These are phyloP conservation scores for Exophiala lecanii-corni DNA, from an alignment of 2,329 filamentous ascomycete species.

Conservation along the genomic window DNA sequence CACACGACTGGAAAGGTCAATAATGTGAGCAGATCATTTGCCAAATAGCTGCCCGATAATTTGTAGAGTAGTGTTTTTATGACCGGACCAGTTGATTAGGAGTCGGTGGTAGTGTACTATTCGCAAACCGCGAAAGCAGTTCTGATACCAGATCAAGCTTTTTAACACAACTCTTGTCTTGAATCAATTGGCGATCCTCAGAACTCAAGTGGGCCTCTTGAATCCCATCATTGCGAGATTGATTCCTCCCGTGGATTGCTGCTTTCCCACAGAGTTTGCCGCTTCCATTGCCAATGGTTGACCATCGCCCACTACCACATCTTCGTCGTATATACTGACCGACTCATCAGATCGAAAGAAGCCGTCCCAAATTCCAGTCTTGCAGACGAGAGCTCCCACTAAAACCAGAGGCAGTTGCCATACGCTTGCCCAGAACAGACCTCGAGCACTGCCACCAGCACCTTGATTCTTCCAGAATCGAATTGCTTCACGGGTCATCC, in stretches of 20 bases:
- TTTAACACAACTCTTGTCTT: too few species aligned
- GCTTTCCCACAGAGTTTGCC: slow-evolving; percentile 1
- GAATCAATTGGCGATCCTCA: not conserved
- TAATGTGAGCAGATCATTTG: too few species aligned
- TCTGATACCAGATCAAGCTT: too few species aligned
- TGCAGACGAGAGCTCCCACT: slow-evolving; percentile 84
- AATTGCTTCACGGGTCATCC: slow-evolving; percentile 76
- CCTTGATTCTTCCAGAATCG: slow-evolving; percentile 77
- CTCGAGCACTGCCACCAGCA: slow-evolving; percentile 71
- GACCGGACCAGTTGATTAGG: too few species aligned
- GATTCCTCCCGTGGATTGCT: slow-evolving; percentile 9
- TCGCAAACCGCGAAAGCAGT: too few species aligned
- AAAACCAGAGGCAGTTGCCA: slow-evolving; percentile 91
- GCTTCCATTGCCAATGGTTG: slow-evolving; percentile 18
- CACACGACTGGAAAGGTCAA: too few species aligned
- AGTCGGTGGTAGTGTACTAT: too few species aligned
- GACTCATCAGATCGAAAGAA: slow-evolving; percentile 63
- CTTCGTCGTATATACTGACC: slow-evolving; percentile 53
- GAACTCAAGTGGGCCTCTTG: slow-evolving; percentile 20
- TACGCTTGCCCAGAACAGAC: slow-evolving; percentile 94
- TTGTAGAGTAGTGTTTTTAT: too few species aligned
- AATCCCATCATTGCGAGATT: slow-evolving; percentile 24
- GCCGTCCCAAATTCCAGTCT: slow-evolving; percentile 85
- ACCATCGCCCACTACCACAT: slow-evolving; percentile 36
- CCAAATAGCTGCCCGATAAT: too few species aligned